Evolutionary conservation across 2,329 filamentous ascomycete genomes (phyloP).

Genomic region (Aureobasidium sp.): DNA sequence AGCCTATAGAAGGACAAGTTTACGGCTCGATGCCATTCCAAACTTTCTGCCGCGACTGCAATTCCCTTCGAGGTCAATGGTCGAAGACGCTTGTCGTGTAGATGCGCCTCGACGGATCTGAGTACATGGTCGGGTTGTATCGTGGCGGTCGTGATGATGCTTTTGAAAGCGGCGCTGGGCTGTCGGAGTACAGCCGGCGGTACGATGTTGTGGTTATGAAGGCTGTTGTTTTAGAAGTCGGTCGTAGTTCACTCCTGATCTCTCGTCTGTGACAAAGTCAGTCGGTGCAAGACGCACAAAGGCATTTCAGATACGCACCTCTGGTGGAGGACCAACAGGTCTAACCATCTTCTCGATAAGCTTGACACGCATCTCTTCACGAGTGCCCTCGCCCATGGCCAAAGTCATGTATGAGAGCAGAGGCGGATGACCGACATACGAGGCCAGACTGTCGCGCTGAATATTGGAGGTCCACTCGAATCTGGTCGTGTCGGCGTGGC

Average conservation of each 20-base stretch:
- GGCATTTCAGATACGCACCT: slow-evolving; percentile 36
- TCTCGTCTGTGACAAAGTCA: slow-evolving; percentile 1
- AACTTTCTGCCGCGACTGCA: not conserved
- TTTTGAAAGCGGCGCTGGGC: slow-evolving; percentile 6
- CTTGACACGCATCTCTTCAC: slow-evolving; percentile 69
- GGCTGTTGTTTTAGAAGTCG: not conserved
- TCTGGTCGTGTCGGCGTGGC: slow-evolving; percentile 91
- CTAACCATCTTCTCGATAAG: slow-evolving; percentile 70
- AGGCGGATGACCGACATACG: slow-evolving; percentile 82
- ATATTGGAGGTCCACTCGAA: slow-evolving; percentile 98
- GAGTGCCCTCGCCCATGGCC: slow-evolving; percentile 70
- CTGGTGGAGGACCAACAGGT: slow-evolving; percentile 59
- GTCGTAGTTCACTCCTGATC: slow-evolving; percentile 4
- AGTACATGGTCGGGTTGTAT: not conserved
- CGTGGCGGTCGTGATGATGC: slow-evolving; percentile 1
- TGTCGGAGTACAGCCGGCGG: not conserved
- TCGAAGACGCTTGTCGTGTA: not conserved
- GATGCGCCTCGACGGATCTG: not conserved
- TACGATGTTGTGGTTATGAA: not conserved
- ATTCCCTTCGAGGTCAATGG: not conserved
- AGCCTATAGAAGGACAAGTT: slow-evolving; percentile 11
- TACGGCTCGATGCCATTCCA: not conserved
- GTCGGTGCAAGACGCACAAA: not conserved
- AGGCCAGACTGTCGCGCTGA: slow-evolving; percentile 83
- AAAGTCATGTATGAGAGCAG: slow-evolving; percentile 84